These are phyloP conservation scores for Ophiostoma novo-ulmi DNA, from an alignment of 2,329 filamentous ascomycete species.

Conservation along the genomic window DNA sequence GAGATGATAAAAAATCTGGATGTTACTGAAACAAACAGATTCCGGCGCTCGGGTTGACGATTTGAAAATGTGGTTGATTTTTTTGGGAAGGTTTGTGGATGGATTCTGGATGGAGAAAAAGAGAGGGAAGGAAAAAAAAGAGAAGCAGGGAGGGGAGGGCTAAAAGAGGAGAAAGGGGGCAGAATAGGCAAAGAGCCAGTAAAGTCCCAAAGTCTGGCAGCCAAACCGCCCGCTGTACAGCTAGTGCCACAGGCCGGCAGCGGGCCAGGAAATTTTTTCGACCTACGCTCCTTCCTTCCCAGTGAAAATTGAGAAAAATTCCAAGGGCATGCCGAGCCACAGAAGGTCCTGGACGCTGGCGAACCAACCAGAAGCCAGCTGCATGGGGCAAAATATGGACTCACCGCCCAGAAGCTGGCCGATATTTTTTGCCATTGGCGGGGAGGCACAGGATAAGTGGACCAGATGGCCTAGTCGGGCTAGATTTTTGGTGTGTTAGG, in stretches of 20 bases:
- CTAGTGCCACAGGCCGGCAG: background rate
- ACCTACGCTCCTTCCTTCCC: slow-evolving; percentile 14
- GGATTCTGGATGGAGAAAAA: slow-evolving; percentile 17
- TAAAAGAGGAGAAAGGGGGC: slow-evolving; percentile 9
- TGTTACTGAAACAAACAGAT: slow-evolving; percentile 40
- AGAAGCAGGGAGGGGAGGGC: slow-evolving; percentile 30
- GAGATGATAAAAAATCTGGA: slow-evolving; percentile 44
- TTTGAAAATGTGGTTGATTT: slow-evolving; percentile 31
- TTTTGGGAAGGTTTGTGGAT: slow-evolving; percentile 31
- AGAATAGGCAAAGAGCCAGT: slow-evolving; percentile 10
- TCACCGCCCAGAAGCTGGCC: slow-evolving; percentile 11
- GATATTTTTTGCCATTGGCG: slow-evolving; percentile 12
- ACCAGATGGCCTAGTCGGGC: background rate
- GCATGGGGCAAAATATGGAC: slow-evolving; percentile 12
- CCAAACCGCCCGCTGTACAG: background rate
- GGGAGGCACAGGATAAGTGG: background rate
- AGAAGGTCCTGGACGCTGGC: background rate
- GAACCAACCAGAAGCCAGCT: slow-evolving; percentile 19
- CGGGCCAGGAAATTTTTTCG: slow-evolving; percentile 16
- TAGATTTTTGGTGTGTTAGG: slow-evolving; percentile 15
- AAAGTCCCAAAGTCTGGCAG: background rate
- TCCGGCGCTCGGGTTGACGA: slow-evolving; percentile 44
- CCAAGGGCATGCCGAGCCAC: slow-evolving; percentile 11
- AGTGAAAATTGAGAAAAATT: slow-evolving; percentile 5
- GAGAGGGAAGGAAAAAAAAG: slow-evolving; percentile 31